Conservation (phyloP, 352 stramenopile species). For the Aphanomyces cochlioides region DNA sequence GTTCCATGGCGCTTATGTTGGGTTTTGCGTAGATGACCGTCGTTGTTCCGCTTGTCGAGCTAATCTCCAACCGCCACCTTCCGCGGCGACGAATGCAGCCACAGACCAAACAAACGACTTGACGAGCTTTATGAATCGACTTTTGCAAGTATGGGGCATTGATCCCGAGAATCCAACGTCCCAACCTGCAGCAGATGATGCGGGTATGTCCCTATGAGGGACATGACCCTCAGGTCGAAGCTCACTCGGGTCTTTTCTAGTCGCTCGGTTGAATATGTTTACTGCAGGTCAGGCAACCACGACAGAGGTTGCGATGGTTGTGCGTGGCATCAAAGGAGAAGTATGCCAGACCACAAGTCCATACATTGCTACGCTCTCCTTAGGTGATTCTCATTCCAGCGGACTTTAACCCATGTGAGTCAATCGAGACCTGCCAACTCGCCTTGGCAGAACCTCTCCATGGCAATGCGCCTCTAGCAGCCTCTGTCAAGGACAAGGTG, state of each 20-base stretch:
- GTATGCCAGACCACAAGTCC: slow-evolving; percentile 31
- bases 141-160: slow-evolving; percentile 19
- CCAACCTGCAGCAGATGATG: slow-evolving; percentile 50
- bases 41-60: slow-evolving; percentile 14
- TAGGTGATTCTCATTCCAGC: slow-evolving; percentile 66
- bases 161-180: slow-evolving; percentile 1
- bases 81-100: not conserved
- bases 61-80: not conserved
- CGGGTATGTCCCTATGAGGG: slow-evolving; percentile 34
- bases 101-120: not conserved
- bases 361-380: not conserved
- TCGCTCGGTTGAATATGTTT: slow-evolving; percentile 58
- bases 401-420: slow-evolving; percentile 74
- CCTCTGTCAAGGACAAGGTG: slow-evolving; percentile 50
- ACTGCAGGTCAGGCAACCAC: slow-evolving; percentile 65
- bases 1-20: not conserved
- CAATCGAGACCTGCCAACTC: slow-evolving; percentile 41
- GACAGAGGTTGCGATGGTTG: slow-evolving; percentile 58
- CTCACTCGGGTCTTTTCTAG: slow-evolving; percentile 33
- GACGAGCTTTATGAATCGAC: slow-evolving; percentile 15
- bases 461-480: slow-evolving; percentile 44
- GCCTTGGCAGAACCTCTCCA: slow-evolving; percentile 61
- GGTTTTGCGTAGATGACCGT: not conserved
- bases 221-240: not conserved
- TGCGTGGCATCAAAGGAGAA: slow-evolving; percentile 72